A percentile compares a stretch with the other conserved stretches of the same genome.
Conservation (phyloP, 1,139 yeast species). For the Suhomyces kunorum region DNA sequence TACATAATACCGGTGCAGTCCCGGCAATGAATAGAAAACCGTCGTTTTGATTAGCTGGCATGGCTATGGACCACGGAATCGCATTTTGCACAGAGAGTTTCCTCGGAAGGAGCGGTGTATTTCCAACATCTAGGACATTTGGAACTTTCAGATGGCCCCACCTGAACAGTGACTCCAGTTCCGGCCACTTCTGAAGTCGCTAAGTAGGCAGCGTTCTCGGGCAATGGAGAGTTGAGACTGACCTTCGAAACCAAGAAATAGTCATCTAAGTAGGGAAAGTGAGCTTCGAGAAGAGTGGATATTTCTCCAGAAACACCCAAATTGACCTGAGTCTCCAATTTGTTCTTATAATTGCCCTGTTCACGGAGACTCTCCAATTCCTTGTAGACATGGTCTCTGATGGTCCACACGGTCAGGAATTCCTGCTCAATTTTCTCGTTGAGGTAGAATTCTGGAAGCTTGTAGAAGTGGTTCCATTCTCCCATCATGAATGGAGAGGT, state of each 20-base stretch:
- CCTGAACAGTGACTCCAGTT: conserved; percentile 32
- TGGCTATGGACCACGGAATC: conserved; percentile 30
- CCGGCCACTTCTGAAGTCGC: conserved; percentile 25
- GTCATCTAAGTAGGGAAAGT: conserved; percentile 47
- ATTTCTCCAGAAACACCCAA: conserved; percentile 25
- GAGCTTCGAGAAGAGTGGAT: conserved; percentile 21
- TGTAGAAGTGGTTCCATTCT: conserved; percentile 33
- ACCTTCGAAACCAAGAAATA: conserved; percentile 69
- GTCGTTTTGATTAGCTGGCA: not conserved
- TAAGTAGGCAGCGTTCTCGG: not conserved
- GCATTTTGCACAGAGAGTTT: conserved; percentile 69
- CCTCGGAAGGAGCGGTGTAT: conserved; percentile 53
- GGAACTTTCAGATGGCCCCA: conserved; percentile 45
- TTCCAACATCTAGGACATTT: conserved; percentile 98
- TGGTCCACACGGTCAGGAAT: conserved; percentile 43
- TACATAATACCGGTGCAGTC: too few relatives aligned
- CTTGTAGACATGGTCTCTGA: conserved; percentile 53
- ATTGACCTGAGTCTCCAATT: conserved; percentile 59
- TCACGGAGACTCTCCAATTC: conserved; percentile 35
- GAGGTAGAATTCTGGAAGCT: conserved; percentile 28
- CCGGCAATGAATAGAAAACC: not conserved
- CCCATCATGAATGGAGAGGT: conserved; percentile 58
- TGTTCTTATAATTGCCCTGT: conserved; percentile 54
- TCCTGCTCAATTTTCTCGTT: conserved; percentile 36
- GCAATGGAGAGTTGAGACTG: conserved; percentile 25